Evolutionary conservation across 1,284 basidiomycete genomes (phyloP).

Genomic region (Jaminaea rosea): DNA sequence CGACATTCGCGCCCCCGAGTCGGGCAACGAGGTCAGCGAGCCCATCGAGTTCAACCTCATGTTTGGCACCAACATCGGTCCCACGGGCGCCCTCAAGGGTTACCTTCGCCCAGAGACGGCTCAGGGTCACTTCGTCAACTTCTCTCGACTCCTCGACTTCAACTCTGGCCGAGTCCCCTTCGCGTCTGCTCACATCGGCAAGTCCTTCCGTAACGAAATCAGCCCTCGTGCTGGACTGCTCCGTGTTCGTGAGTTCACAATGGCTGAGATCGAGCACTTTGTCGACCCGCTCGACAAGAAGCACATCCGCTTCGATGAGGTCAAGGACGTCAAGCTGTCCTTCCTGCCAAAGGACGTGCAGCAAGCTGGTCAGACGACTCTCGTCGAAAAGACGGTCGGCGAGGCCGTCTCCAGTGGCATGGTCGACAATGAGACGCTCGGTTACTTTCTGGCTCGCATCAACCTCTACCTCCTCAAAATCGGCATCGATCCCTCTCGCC

Average conservation of each 20-base stretch:
- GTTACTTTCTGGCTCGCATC: conserved; percentile 92
- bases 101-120: conserved; percentile 96
- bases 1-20: conserved; percentile 81
- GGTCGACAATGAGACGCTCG: conserved; percentile 93
- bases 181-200: conserved; percentile 92
- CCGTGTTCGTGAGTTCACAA: conserved; percentile 95
- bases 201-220: conserved; percentile 96
- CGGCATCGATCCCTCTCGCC: conserved; percentile 73
- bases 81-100: conserved; percentile 91
- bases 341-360: conserved; percentile 80
- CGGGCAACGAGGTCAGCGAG: conserved; percentile 80
- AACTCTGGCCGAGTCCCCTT: conserved; percentile 95
- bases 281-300: conserved; percentile 90
- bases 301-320: conserved; percentile 74
- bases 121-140: conserved; percentile 98
- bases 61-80: conserved; percentile 95
- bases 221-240: conserved; percentile 90
- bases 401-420: conserved; percentile 75
- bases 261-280: conserved; percentile 99
- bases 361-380: conserved; percentile 62
- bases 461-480: conserved; percentile 84
- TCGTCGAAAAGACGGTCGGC: conserved; percentile 66
- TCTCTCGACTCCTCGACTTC: conserved; percentile 90
- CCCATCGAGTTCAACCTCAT: conserved; percentile 97
- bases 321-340: conserved; percentile 64